Conservation (phyloP, 148 eudicot genomes). For the Linanthus parryae region DNA sequence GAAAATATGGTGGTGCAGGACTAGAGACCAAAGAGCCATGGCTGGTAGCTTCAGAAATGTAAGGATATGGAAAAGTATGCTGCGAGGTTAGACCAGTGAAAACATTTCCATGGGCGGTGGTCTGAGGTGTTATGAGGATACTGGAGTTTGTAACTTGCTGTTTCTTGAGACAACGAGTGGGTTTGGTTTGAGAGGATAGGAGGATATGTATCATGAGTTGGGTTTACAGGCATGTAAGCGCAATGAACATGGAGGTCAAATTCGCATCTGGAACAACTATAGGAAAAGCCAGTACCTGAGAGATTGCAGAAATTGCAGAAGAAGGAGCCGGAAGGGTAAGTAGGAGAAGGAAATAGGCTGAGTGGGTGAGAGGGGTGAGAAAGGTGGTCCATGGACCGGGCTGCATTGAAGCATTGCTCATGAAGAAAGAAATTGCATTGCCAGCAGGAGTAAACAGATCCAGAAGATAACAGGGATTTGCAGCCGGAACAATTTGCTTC, state of each 20-base stretch:
- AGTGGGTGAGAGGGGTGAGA: slow-evolving; percentile 23
- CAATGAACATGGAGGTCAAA: slow-evolving; percentile 27
- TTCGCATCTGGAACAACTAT: slow-evolving; percentile 18
- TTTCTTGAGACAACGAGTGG: too few relatives aligned
- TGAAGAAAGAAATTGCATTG: slow-evolving; percentile 24
- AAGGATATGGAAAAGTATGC: too few relatives aligned
- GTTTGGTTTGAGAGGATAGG: too few relatives aligned
- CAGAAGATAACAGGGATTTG: not conserved
- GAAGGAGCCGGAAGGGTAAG: slow-evolving; percentile 18
- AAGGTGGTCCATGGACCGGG: slow-evolving; percentile 17
- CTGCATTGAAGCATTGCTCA: slow-evolving; percentile 20
- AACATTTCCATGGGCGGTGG: too few relatives aligned
- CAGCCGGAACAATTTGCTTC: slow-evolving; percentile 20
- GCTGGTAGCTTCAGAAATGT: too few relatives aligned
- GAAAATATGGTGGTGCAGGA: too few relatives aligned
- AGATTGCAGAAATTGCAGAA: slow-evolving; percentile 13
- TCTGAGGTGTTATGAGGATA: too few relatives aligned
- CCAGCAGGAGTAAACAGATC: slow-evolving; percentile 8
- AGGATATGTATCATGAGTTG: too few relatives aligned
- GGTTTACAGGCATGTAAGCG: not conserved
- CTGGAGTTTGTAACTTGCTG: too few relatives aligned
- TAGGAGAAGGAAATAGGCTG: slow-evolving; percentile 21
- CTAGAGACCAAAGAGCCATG: too few relatives aligned
- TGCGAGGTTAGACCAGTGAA: too few relatives aligned
- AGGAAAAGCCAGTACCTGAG: slow-evolving; percentile 22